phyloP scores from a whole-genome alignment of 164 flowering plant species.

The Vitis rupestris region DNA sequence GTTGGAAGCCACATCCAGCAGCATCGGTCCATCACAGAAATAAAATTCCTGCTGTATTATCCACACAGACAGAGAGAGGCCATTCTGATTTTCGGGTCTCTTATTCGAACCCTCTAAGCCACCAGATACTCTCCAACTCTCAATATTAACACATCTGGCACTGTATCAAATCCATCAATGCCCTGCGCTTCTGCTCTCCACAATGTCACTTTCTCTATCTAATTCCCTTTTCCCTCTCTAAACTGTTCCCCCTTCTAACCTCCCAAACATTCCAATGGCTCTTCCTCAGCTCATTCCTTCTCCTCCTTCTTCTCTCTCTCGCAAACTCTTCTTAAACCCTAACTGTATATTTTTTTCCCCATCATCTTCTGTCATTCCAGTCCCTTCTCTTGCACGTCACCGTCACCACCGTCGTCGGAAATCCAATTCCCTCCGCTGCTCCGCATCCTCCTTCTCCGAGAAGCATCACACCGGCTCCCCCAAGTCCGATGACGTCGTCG shows the following conservation, averaged over 20 bases:
- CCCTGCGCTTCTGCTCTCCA: too few relatives aligned
- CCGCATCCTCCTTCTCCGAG: conserved; percentile 67
- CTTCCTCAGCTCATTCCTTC: conserved; percentile 53
- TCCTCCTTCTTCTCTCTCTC: conserved; percentile 31
- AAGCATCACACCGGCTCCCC: conserved; percentile 57
- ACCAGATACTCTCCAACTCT: background rate
- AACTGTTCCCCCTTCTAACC: background rate
- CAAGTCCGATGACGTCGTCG: conserved; percentile 59
- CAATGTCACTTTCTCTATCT: background rate
- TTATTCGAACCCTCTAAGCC: too few relatives aligned
- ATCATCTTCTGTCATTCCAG: background rate
- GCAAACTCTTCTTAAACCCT: conserved; percentile 32
- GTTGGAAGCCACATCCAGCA: too few relatives aligned
- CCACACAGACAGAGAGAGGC: too few relatives aligned
- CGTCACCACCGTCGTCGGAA: conserved; percentile 22
- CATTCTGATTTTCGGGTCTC: too few relatives aligned
- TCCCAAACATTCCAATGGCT: conserved; percentile 38
- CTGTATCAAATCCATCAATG: background rate
- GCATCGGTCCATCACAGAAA: too few relatives aligned
- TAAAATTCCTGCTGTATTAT: too few relatives aligned
- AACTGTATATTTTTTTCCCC: background rate
- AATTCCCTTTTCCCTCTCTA: background rate
- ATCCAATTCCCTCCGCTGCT: conserved; percentile 48
- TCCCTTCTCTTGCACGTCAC: conserved; percentile 7
- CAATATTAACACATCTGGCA: too few relatives aligned